Conservation (phyloP, 2,329 filamentous ascomycete genomes). For the Talaromyces marneffei region DNA sequence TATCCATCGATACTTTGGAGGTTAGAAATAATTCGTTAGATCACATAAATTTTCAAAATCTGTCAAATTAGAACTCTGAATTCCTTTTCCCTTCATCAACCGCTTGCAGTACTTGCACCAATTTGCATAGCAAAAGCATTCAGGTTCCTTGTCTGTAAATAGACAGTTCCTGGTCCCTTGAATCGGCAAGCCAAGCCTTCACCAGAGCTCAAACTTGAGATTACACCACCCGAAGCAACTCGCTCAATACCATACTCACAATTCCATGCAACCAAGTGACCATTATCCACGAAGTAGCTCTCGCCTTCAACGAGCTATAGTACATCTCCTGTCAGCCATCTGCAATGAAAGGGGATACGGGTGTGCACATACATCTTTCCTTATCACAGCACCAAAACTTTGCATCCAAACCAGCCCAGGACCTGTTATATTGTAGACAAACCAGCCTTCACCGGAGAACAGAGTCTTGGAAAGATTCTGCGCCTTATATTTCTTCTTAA, state of each 20-base stretch:
- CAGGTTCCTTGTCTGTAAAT: conserved; percentile 86
- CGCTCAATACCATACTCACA: conserved; percentile 89
- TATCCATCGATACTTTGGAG: no score
- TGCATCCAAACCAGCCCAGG: conserved; percentile 80
- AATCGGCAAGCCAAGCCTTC: conserved; percentile 96
- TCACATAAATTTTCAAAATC: neutral
- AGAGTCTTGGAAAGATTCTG: conserved; percentile 85
- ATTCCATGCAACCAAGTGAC: conserved; percentile 94
- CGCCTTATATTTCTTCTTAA: conserved; percentile 79
- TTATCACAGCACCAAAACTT: conserved; percentile 89
- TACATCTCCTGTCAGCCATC: neutral
- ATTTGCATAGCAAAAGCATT: conserved; percentile 55
- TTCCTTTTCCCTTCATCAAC: conserved; percentile 7
- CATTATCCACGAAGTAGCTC: conserved; percentile 88
- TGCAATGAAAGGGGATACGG: neutral
- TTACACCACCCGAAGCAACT: conserved; percentile 81
- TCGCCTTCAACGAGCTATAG: conserved; percentile 55
- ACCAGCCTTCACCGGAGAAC: conserved; percentile 88
- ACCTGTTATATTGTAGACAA: conserved; percentile 80
- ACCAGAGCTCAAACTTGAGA: conserved; percentile 74
- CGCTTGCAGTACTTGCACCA: conserved; percentile 34
- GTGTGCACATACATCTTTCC: conserved; percentile 69
- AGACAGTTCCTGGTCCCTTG: conserved; percentile 80
- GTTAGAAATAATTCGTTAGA: no score
- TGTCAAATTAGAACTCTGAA: neutral